Percentiles rank a stretch among this genome's conserved stretches.
Conservation (phyloP, 345 rosid species). For the Trapa incisa region DNA sequence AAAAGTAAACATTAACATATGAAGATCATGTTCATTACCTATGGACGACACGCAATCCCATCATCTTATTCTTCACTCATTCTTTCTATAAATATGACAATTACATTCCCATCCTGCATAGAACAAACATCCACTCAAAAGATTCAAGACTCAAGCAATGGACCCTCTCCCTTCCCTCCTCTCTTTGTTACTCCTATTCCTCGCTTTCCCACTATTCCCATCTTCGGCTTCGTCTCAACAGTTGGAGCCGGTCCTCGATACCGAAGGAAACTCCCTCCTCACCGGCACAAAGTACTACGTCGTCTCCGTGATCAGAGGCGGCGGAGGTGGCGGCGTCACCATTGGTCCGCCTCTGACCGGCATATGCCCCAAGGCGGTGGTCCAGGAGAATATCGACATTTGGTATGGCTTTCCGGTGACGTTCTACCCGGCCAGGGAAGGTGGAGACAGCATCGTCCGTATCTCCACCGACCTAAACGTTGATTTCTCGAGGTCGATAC, state of each 20-base stretch:
- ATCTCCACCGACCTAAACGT: conserved; percentile 32
- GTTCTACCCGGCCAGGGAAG: conserved; percentile 17
- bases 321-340: conserved; percentile 26
- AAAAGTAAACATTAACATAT: no score
- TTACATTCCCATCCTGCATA: no score
- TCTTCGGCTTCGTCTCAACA: conserved; percentile 7
- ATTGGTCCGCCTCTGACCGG: conserved; percentile 13
- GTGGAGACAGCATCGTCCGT: conserved; percentile 12
- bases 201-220: conserved; percentile 8
- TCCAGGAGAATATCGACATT: conserved; percentile 12
- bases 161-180: no score
- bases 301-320: conserved; percentile 16
- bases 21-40: no score
- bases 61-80: no score
- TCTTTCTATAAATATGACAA: no score
- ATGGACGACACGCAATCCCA: no score
- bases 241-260: conserved; percentile 22
- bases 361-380: conserved; percentile 23
- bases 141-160: no score
- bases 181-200: no score
- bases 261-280: conserved; percentile 8
- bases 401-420: conserved; percentile 23
- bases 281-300: conserved; percentile 18
- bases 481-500: conserved; percentile 21
- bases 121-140: no score